Evolutionary conservation across 805 yeast species (phyloP).

Genomic region (Lachancea sp.): DNA sequence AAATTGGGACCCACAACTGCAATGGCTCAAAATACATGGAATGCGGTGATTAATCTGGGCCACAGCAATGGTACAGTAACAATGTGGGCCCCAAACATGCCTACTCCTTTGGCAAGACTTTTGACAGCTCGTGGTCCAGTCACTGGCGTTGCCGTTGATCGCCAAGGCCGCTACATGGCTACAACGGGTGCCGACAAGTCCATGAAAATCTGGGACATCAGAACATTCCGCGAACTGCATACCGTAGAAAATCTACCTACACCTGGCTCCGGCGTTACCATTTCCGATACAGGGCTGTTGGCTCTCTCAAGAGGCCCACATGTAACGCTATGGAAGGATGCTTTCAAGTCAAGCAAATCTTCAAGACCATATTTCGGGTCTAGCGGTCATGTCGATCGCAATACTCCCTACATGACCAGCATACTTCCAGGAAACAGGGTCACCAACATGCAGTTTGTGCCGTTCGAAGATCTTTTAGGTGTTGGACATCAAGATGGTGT

Average conservation of each 20-base stretch:
- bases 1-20: slow-evolving; percentile 86
- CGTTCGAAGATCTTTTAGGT: slow-evolving; percentile 94
- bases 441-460: slow-evolving; percentile 67
- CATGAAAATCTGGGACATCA: slow-evolving; percentile 87
- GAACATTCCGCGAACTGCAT: slow-evolving; percentile 73
- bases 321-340: slow-evolving; percentile 89
- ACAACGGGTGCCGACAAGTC: slow-evolving; percentile 82
- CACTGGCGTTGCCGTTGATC: slow-evolving; percentile 73
- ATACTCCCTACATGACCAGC: slow-evolving; percentile 89
- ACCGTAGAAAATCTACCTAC: slow-evolving; percentile 60
- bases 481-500: slow-evolving; percentile 76
- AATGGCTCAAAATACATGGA: slow-evolving; percentile 90
- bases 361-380: slow-evolving; percentile 48
- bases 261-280: slow-evolving; percentile 71
- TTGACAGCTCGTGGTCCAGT: slow-evolving; percentile 84
- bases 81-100: slow-evolving; percentile 86
- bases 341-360: slow-evolving; percentile 38
- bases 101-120: slow-evolving; percentile 77
- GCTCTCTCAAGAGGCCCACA: slow-evolving; percentile 96
- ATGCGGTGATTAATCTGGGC: slow-evolving; percentile 90
- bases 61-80: slow-evolving; percentile 90
- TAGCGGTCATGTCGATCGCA: slow-evolving; percentile 30
- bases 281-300: slow-evolving; percentile 82
- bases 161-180: slow-evolving; percentile 93
- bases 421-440: slow-evolving; percentile 71